Evolutionary conservation across 176 grass and related monocot species (phyloP).

Genomic region (Elymus sibiricus): DNA sequence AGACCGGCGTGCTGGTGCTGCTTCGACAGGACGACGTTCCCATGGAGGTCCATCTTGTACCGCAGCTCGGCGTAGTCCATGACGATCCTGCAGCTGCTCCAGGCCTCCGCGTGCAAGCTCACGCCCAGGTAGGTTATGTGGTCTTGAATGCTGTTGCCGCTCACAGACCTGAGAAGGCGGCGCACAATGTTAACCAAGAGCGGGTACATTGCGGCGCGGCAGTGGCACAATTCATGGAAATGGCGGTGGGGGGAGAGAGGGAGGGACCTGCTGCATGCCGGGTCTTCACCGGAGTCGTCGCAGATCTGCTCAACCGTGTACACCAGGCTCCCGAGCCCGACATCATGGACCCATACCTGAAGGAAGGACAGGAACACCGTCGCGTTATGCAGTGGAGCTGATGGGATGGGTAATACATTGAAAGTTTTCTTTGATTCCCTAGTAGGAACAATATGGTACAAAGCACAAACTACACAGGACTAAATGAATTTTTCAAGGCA

Average conservation of each 20-base stretch:
- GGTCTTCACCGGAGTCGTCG: slow-evolving; percentile 78
- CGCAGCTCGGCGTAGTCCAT: slow-evolving; percentile 60
- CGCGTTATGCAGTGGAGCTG: neutral
- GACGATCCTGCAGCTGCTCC: slow-evolving; percentile 70
- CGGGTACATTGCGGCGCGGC: neutral
- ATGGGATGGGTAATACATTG: neutral
- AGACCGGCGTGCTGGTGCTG: slow-evolving; percentile 10
- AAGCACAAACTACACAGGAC: neutral
- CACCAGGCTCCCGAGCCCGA: slow-evolving; percentile 51
- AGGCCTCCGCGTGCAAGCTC: slow-evolving; percentile 65
- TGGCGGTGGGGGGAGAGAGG: neutral
- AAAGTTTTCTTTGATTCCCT: neutral
- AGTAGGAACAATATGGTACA: neutral
- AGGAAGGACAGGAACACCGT: neutral
- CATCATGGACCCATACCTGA: slow-evolving; percentile 74
- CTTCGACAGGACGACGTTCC: slow-evolving; percentile 66
- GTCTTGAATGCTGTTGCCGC: slow-evolving; percentile 54
- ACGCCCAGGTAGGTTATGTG: slow-evolving; percentile 68
- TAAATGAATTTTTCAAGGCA: neutral
- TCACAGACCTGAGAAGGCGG: slow-evolving; percentile 50
- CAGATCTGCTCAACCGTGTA: slow-evolving; percentile 67
- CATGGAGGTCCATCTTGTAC: slow-evolving; percentile 67
- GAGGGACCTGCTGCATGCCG: slow-evolving; percentile 67
- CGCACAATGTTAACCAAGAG: neutral
- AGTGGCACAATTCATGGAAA: neutral